Evolutionary conservation across 176 grass and related monocot species (phyloP).

Genomic region (Hyparrhenia diplandra): DNA sequence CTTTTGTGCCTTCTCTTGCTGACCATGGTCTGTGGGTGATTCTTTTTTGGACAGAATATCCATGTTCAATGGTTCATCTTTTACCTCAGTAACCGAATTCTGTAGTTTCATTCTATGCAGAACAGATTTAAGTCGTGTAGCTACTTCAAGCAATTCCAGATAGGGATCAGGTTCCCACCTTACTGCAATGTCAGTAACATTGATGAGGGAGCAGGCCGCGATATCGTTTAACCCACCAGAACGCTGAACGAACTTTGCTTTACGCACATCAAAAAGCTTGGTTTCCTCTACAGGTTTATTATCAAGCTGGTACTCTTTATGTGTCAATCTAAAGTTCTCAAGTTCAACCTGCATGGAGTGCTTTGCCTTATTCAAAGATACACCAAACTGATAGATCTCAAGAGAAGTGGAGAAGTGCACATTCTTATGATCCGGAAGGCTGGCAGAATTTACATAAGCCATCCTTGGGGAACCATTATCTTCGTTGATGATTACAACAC

Average conservation of each 20-base stretch:
- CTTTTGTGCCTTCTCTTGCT: slow-evolving; percentile 58
- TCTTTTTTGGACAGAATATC: slow-evolving; percentile 40
- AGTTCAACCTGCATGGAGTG: slow-evolving; percentile 78
- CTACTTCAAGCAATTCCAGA: slow-evolving; percentile 73
- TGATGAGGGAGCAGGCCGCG: slow-evolving; percentile 79
- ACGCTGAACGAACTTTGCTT: slow-evolving; percentile 84
- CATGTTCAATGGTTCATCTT: slow-evolving; percentile 59
- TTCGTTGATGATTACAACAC: slow-evolving; percentile 57
- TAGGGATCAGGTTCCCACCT: slow-evolving; percentile 85
- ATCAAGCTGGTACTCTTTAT: slow-evolving; percentile 63
- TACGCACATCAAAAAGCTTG: slow-evolving; percentile 64
- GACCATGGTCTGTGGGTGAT: slow-evolving; percentile 32
- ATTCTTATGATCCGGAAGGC: slow-evolving; percentile 52
- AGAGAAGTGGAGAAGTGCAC: slow-evolving; percentile 75
- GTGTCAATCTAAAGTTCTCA: slow-evolving; percentile 56
- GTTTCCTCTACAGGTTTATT: slow-evolving; percentile 27
- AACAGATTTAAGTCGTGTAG: slow-evolving; percentile 65
- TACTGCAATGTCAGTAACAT: slow-evolving; percentile 67
- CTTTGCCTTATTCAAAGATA: slow-evolving; percentile 85
- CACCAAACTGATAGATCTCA: slow-evolving; percentile 58
- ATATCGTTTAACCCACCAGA: slow-evolving; percentile 64
- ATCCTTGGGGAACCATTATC: slow-evolving; percentile 63
- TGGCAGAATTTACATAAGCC: slow-evolving; percentile 60
- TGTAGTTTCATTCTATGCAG: slow-evolving; percentile 60
- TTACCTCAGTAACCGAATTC: slow-evolving; percentile 52